Conservation (phyloP, 164 flowering plant genomes). For the Dillenia turbinata region DNA sequence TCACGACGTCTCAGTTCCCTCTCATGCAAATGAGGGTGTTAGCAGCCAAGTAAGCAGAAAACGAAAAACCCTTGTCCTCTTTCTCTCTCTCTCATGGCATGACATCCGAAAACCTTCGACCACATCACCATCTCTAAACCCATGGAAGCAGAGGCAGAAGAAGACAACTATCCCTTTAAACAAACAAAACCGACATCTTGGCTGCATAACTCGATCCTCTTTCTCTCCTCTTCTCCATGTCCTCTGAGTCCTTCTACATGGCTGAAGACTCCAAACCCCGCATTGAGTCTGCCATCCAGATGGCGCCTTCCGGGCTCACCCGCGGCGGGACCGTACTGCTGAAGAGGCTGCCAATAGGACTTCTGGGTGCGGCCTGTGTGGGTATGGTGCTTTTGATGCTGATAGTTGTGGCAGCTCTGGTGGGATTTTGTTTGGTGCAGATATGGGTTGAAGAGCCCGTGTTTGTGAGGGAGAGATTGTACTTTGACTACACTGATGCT, state of each 20-base stretch:
- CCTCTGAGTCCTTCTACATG: slow-evolving; percentile 26
- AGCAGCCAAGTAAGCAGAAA: neutral
- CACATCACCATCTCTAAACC: neutral
- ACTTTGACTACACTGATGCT: slow-evolving; percentile 59
- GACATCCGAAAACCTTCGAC: neutral
- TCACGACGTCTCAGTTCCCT: slow-evolving; percentile 1
- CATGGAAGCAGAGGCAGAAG: neutral
- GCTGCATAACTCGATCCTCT: slow-evolving; percentile 26
- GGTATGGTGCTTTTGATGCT: slow-evolving; percentile 32
- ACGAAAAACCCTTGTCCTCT: neutral
- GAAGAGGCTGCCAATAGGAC: slow-evolving; percentile 40
- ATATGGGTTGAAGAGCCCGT: slow-evolving; percentile 69
- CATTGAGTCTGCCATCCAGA: slow-evolving; percentile 15
- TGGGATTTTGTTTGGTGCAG: slow-evolving; percentile 56
- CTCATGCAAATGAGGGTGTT: neutral
- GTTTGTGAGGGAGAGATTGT: slow-evolving; percentile 31
- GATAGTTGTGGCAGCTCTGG: slow-evolving; percentile 32
- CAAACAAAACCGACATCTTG: slow-evolving; percentile 22
- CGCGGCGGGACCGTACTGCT: slow-evolving; percentile 20
- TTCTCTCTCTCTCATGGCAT: slow-evolving; percentile 2
- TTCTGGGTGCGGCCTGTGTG: slow-evolving; percentile 43
- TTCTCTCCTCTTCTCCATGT: slow-evolving; percentile 24
- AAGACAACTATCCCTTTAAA: slow-evolving; percentile 12
- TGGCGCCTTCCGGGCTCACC: slow-evolving; percentile 22
- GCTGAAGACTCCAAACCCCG: slow-evolving; percentile 20